Percentiles rank a stretch among this genome's conserved stretches.
Conservation (phyloP, 1,284 basidiomycete genomes). For the Ganoderma meredithae region DNA sequence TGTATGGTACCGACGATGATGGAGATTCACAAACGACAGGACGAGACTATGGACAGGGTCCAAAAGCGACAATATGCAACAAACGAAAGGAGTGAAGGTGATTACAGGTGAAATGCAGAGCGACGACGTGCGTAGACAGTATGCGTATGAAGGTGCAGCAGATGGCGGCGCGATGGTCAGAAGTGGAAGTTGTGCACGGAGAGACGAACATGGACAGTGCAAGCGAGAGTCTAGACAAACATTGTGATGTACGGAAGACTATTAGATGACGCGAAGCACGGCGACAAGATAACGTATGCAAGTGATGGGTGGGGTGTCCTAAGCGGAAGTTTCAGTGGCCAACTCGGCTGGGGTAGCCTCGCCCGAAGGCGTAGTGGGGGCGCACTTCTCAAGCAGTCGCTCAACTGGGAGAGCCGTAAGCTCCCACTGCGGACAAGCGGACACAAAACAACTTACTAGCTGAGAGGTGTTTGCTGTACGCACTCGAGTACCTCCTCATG, state of each 20-base stretch:
- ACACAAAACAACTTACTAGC: slow-evolving; percentile 63
- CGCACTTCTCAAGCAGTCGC: slow-evolving; percentile 62
- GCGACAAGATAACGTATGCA: slow-evolving; percentile 26
- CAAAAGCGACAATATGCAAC: slow-evolving; percentile 35
- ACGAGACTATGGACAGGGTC: slow-evolving; percentile 29
- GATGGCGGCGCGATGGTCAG: slow-evolving; percentile 11
- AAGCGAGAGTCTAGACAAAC: slow-evolving; percentile 9
- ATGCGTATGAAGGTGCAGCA: slow-evolving; percentile 20
- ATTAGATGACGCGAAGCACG: slow-evolving; percentile 15
- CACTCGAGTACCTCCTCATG: slow-evolving; percentile 76
- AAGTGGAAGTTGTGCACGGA: slow-evolving; percentile 1
- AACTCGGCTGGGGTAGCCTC: slow-evolving; percentile 17
- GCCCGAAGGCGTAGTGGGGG: slow-evolving; percentile 12
- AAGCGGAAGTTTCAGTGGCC: slow-evolving; percentile 28
- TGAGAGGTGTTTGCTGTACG: slow-evolving; percentile 80
- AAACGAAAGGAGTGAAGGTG: slow-evolving; percentile 26
- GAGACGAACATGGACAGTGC: slow-evolving; percentile 16
- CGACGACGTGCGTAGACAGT: slow-evolving; percentile 26
- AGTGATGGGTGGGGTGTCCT: slow-evolving; percentile 19
- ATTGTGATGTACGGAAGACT: slow-evolving; percentile 7
- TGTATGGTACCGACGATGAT: slow-evolving; percentile 33
- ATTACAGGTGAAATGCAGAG: slow-evolving; percentile 33
- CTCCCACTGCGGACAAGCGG: slow-evolving; percentile 16
- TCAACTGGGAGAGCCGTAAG: slow-evolving; percentile 57
- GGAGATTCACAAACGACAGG: slow-evolving; percentile 11